Evolutionary conservation across 2,329 filamentous ascomycete genomes (phyloP).

Genomic region (Biscogniauxia marginata): DNA sequence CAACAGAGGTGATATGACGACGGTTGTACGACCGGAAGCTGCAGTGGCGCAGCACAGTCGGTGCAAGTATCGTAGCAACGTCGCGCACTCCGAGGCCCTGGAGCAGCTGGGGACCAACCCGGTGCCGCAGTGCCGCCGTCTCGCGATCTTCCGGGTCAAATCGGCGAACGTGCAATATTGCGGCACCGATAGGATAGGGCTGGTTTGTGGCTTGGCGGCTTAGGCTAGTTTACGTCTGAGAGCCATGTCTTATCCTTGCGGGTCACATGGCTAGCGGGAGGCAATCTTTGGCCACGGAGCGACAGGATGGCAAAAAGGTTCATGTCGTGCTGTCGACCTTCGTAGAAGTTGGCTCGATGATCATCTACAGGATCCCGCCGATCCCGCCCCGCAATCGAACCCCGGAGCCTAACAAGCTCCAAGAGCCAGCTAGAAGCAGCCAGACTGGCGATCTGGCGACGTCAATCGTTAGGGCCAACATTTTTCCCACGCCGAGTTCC

Average conservation of each 20-base stretch:
- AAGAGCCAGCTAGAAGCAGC: background rate
- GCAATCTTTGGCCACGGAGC: background rate
- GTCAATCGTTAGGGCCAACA: conserved; percentile 1
- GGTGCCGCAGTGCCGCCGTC: background rate
- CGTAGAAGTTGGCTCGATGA: background rate
- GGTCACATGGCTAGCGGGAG: background rate
- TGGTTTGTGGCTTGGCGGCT: background rate
- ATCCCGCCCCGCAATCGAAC: background rate
- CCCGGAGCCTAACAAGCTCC: background rate
- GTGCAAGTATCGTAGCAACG: background rate
- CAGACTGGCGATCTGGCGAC: background rate
- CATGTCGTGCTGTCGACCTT: background rate
- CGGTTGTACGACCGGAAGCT: background rate
- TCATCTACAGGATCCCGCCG: conserved; percentile 1
- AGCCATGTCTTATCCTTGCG: background rate
- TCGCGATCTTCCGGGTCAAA: background rate
- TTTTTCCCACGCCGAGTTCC: conserved; percentile 1
- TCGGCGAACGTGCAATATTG: background rate
- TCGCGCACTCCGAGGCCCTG: background rate
- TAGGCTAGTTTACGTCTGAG: background rate
- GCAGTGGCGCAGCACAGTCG: background rate
- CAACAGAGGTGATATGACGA: background rate
- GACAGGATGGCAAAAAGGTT: background rate
- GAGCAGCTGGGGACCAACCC: background rate
- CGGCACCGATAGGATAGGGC: background rate